phyloP scores from a whole-genome alignment of 768 basidiomycete genomes.

The Mycena latifolia region DNA sequence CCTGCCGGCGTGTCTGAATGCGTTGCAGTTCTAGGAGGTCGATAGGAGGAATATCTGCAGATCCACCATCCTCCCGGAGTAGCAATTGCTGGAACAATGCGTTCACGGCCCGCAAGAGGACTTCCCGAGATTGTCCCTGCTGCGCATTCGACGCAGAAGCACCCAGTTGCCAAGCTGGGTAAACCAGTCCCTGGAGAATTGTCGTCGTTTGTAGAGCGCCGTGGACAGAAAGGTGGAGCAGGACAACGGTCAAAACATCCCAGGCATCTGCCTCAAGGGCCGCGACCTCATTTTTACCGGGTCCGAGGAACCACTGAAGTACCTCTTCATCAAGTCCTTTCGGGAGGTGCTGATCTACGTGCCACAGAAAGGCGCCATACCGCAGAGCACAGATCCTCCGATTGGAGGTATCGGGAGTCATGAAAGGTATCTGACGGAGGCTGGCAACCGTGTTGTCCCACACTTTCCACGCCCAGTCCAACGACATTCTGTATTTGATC shows the following conservation, averaged over 20 bases:
- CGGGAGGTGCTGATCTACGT: conserved; percentile 84
- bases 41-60: conserved; percentile 51
- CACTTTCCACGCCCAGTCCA: conserved; percentile 84
- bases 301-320: conserved; percentile 77
- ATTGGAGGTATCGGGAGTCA: conserved; percentile 60
- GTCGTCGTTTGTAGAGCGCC: conserved; percentile 81
- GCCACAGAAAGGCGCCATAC: conserved; percentile 78
- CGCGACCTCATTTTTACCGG: conserved; percentile 73
- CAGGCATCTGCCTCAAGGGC: conserved; percentile 73
- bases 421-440: conserved; percentile 73
- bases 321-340: conserved; percentile 78
- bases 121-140: conserved; percentile 56
- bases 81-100: conserved; percentile 71
- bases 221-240: conserved; percentile 73
- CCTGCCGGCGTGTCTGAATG: conserved; percentile 75
- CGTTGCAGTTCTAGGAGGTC: conserved; percentile 77
- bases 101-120: conserved; percentile 74
- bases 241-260: conserved; percentile 72
- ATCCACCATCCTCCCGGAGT: conserved; percentile 62
- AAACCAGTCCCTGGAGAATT: conserved; percentile 79
- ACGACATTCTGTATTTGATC: conserved; percentile 83
- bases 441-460: conserved; percentile 88
- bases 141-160: conserved; percentile 52
- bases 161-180: conserved; percentile 80
- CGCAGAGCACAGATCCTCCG: conserved; percentile 69